Percentiles rank a stretch among this genome's conserved stretches.
Conservation (phyloP, 306 rosid species). For the Sphenostylis stenocarpa region DNA sequence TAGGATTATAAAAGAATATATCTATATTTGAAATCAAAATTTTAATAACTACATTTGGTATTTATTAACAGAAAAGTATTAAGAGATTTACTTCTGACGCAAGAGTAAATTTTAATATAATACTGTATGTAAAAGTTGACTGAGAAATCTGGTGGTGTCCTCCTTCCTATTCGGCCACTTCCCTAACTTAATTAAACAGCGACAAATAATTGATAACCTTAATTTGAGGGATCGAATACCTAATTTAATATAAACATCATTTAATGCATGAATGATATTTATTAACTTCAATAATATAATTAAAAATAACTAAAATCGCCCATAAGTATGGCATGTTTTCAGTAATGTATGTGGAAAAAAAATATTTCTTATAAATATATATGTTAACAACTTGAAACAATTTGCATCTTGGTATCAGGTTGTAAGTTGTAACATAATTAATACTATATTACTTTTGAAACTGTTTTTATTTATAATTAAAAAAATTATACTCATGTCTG, state of each 20-base stretch:
- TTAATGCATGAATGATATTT: neutral
- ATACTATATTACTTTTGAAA: no score
- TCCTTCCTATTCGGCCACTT: neutral
- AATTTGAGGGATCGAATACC: neutral
- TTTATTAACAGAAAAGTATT: neutral
- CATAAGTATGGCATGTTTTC: neutral
- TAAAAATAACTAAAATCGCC: neutral
- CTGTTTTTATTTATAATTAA: no score
- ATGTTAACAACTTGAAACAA: no score
- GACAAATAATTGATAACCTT: neutral
- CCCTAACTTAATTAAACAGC: neutral
- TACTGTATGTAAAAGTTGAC: neutral
- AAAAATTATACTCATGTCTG: no score
- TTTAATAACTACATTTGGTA: neutral
- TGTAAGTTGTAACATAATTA: no score
- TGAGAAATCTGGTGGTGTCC: neutral
- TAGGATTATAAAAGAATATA: no score
- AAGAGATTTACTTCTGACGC: neutral
- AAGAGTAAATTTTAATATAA: neutral
- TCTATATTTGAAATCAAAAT: neutral
- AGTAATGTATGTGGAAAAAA: neutral
- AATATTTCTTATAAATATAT: neutral
- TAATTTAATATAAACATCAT: neutral
- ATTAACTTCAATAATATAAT: neutral
- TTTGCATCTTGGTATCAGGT: no score